Evolutionary conservation across 2,329 filamentous ascomycete species (phyloP), one percentile per base, ranked within the genome.

Genomic region (Neofusicoccum umdonicola): DNA sequence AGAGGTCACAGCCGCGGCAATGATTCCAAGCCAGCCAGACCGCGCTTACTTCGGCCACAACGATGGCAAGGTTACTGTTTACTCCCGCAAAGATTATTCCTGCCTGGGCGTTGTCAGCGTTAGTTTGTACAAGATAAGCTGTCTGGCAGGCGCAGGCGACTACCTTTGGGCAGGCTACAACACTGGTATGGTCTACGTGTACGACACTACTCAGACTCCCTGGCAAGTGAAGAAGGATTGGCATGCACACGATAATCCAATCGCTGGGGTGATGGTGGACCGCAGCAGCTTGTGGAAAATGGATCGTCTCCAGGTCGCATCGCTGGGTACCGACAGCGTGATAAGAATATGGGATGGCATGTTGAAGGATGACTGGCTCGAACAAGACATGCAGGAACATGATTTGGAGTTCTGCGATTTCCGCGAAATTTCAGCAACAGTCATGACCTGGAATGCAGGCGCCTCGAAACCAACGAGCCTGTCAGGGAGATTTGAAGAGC

Each of bases 381-480:
- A 97, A 78, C 82, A 84, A 41, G 87, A 92, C 68, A 96, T 99
- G 93, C 92, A 96, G 73, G 84, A 85, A 37, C 87, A 88, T 67
- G 93, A 97, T 71, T 83, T 85, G 0, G 86, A 95, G 56, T 98
- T 92, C 73, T 97, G 93, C 80, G 84, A 86, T 34, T 97, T 98
- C 75, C 85, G 93, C 62, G 89, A 96, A 70, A 82, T 98, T 65
- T 89, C 87, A 56, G 88, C 91, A 12, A 82, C 92, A 42, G 87
- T 97, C 31, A 85, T 98, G 81, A 97, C 93, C 0, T 99, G 95
- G 95, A 99, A 99, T 75, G 94, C 93, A 1, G 95, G 95, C 1
- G 95, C 95, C n/a, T 90, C 90, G 15, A 97, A 95, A n/a, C 95
- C 95, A 0, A 88, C 88, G 65, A 91, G 89, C 71, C 81, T 98